phyloP scores from a whole-genome alignment of 257 asterid species.

The Solanum sitiens region DNA sequence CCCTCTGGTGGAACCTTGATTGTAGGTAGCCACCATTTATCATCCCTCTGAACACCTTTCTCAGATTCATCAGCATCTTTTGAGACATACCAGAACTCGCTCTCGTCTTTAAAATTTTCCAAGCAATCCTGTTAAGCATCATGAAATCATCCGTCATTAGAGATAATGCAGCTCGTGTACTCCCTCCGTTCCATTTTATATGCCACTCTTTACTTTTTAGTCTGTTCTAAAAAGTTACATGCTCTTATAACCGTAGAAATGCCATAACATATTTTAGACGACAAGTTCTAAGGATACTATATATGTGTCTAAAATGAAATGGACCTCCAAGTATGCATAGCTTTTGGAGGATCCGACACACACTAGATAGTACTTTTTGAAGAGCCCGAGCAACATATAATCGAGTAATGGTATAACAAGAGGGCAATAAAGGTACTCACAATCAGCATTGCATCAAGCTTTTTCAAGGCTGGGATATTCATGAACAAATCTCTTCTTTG shows the following conservation, averaged over 20 bases:
- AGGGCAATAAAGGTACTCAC: constrained; percentile 26
- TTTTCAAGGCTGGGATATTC: constrained; percentile 70
- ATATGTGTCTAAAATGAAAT: neutral
- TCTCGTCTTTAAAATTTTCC: constrained; percentile 46
- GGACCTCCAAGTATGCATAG: neutral
- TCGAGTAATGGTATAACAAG: neutral
- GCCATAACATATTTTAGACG: neutral
- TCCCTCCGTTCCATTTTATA: neutral
- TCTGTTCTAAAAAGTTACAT: neutral
- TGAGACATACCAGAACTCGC: constrained; percentile 65
- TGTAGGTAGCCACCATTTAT: constrained; percentile 89
- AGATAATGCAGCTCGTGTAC: neutral
- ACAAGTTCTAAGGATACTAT: neutral
- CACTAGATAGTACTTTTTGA: neutral
- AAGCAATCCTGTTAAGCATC: constrained; percentile 33
- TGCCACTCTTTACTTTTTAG: neutral
- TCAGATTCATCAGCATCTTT: constrained; percentile 64
- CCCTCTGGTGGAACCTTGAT: constrained; percentile 72
- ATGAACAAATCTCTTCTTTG: constrained; percentile 60
- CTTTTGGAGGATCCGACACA: neutral
- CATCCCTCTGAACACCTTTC: constrained; percentile 48
- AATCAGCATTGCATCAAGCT: constrained; percentile 67
- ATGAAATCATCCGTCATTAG: neutral
- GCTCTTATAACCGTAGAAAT: neutral
- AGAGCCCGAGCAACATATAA: neutral